Evolutionary conservation across 1,139 yeast species (phyloP), one percentile per base, ranked within the genome.

Genomic region (Kodamaea suecica): DNA sequence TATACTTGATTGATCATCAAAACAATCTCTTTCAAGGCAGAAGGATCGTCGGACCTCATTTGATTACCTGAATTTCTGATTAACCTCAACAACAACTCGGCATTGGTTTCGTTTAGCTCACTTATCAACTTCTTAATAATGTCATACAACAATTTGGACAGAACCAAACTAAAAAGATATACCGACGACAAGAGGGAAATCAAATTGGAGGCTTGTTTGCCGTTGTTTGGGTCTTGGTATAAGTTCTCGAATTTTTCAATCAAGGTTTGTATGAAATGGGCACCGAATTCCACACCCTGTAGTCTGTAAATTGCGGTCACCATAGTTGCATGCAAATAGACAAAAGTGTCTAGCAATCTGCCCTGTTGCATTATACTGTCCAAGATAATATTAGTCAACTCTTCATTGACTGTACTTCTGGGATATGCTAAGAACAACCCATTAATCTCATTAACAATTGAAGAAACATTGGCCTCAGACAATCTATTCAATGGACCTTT

Each of bases 231-330:
- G 5, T 57, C 60, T 5, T 52, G 50, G 29, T 64, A 53, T 39
- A 55, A 55, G 17, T 44, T 49, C 40, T 76, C 78, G 55, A 78
- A 79, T 38, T 66, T 70, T 47, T 86, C 96, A 19, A 90, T 84
- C 36, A 86, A 57, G 0, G 77, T 70, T 54, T 94, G 98, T 24
- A 90, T 69, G 44, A 88, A 83, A 48, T 69, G 77, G 0, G 97
- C 98, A 37, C 96, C 97, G 58, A 88, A 84, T 44, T 87, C 96
- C 23, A 82, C 78, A 13, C 98, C 98, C 52, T 85, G 84, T 7
- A 80, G 52, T 42, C 84, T 73, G 60, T 84, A 88, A 19, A 92
- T 57, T 1, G 95, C 84, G 12, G 81, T 80, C 3, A 82, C 76
- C 10, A 88, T 68, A 5, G 88, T 81, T 1, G 96, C 85, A 59